Evolutionary conservation across 1,284 basidiomycete species (phyloP), one percentile per base, ranked within the genome.

Genomic region (Pyrrhoderma lamaoense): DNA sequence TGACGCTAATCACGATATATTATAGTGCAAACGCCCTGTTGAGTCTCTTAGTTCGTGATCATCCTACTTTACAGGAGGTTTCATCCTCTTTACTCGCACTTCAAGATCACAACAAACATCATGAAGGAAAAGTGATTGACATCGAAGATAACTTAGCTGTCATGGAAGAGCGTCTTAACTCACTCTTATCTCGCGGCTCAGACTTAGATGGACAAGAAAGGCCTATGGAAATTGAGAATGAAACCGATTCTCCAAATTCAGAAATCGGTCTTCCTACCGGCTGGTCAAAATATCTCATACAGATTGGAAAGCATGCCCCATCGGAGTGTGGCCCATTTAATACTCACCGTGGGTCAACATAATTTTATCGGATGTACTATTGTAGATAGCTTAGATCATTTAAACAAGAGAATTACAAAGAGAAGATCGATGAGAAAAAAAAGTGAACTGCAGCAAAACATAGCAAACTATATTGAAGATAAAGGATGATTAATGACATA

Each of bases 281-380:
- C 14, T 87, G 84, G 84, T 67, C 67, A 53, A 69, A 39, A 62
- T 82, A 7, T 65, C 70, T 35, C 59, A 62, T 35, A 63, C 56
- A 14, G 64, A 65, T 23, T 87, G 85, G 85, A 71, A 66, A 56
- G 71, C 79, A 2, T 80, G 76, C 60, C 84, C 85, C 3, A 81
- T 88, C 47, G 85, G 85, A 14, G 70, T 84, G 46, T 79, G 27
- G 40, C 13, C 22, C 8, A 7, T 16, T 22, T 48, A 25, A 18
- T 39, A 40, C n/a, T n/a, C n/a, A n/a, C n/a, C n/a, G n/a, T n/a
- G n/a, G n/a, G n/a, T n/a, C n/a, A n/a, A n/a, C n/a, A n/a, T 42
- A 8, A 19, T 9, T 11, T 42, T 14, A 9, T 8, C 40, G 8
- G 21, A 42, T 9, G 40, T 19, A 42, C 40, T 16, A 37, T 37